Conservation (phyloP, 2,329 filamentous ascomycete species). For the Cucurbitaria berberidis region DNA sequence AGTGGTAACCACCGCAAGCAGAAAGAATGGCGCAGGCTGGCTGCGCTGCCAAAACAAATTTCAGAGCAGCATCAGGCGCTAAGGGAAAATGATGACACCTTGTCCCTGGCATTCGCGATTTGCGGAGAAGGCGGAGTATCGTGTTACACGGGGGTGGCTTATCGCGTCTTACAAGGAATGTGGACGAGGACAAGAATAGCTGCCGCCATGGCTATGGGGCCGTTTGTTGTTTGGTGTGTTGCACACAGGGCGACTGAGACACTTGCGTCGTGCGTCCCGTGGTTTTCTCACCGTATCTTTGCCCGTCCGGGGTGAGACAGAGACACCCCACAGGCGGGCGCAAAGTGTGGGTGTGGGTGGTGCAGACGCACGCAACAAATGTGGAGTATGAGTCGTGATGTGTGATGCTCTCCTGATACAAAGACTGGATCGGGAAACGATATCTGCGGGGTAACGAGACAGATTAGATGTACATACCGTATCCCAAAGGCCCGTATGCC, state of each 20-base stretch:
- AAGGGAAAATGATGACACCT: conserved; percentile 2
- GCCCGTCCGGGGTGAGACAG: conserved; percentile 19
- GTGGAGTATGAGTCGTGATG: conserved; percentile 17
- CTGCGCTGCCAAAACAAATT: background rate
- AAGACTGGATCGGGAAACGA: conserved; percentile 5
- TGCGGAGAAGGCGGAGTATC: conserved; percentile 21
- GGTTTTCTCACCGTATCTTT: conserved; percentile 7
- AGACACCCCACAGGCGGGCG: conserved; percentile 22
- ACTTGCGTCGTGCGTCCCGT: background rate
- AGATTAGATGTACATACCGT: conserved; percentile 13
- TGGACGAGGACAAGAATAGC: conserved; percentile 19
- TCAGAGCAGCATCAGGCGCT: too few relatives aligned
- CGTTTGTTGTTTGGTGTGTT: too few relatives aligned
- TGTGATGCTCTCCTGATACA: conserved; percentile 22
- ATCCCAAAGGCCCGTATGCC: conserved; percentile 21
- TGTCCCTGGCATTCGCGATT: conserved; percentile 6
- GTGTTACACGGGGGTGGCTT: conserved; percentile 16
- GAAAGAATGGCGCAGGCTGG: background rate
- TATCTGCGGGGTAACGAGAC: conserved; percentile 7
- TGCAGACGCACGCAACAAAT: conserved; percentile 7
- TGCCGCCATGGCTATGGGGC: too few relatives aligned
- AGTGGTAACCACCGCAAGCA: conserved; percentile 4
- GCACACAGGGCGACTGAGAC: conserved; percentile 24
- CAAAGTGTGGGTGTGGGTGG: conserved; percentile 19
- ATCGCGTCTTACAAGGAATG: conserved; percentile 13